A percentile compares a stretch with the other conserved stretches of the same genome.
These are phyloP conservation scores for Cladorrhinum sp. DNA, from an alignment of 2,329 filamentous ascomycete species.

Conservation along the genomic window DNA sequence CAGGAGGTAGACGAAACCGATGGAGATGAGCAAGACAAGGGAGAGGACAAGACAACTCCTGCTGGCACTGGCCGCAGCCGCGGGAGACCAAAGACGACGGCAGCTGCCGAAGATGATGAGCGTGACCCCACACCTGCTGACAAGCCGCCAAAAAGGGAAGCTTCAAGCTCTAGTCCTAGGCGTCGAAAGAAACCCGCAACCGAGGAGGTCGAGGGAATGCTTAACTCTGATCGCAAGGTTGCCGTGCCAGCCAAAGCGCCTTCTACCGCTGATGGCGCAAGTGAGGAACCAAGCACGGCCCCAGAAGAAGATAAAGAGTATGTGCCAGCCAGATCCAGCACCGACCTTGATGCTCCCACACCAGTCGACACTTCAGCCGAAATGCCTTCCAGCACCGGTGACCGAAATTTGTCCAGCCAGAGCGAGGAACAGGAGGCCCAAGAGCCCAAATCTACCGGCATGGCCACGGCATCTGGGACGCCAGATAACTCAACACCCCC, in stretches of 20 bases:
- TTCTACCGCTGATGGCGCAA: not conserved
- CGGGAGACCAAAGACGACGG: too few relatives aligned
- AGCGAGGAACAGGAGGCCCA: not conserved
- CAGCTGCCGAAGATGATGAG: too few relatives aligned
- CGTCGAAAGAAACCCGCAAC: not conserved
- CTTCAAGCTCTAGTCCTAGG: not conserved
- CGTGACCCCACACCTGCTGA: too few relatives aligned
- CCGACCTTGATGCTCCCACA: not conserved
- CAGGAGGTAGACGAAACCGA: too few relatives aligned
- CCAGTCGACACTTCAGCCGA: not conserved
- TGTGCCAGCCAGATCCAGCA: not conserved
- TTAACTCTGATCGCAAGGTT: not conserved
- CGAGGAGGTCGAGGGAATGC: not conserved
- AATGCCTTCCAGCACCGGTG: not conserved
- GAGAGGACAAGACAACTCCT: too few relatives aligned
- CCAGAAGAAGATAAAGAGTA: too few relatives aligned
- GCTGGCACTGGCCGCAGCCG: too few relatives aligned
- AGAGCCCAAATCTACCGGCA: not conserved
- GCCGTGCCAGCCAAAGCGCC: not conserved
- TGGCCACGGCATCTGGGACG: too few relatives aligned
- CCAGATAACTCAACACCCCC: not conserved
- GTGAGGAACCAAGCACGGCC: not conserved
- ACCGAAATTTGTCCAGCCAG: not conserved
- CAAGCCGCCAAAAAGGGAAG: not conserved
- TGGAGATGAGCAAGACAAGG: too few relatives aligned